Evolutionary conservation across 768 basidiomycete genomes (phyloP).

Genomic region (Punctularia strigosozonata): DNA sequence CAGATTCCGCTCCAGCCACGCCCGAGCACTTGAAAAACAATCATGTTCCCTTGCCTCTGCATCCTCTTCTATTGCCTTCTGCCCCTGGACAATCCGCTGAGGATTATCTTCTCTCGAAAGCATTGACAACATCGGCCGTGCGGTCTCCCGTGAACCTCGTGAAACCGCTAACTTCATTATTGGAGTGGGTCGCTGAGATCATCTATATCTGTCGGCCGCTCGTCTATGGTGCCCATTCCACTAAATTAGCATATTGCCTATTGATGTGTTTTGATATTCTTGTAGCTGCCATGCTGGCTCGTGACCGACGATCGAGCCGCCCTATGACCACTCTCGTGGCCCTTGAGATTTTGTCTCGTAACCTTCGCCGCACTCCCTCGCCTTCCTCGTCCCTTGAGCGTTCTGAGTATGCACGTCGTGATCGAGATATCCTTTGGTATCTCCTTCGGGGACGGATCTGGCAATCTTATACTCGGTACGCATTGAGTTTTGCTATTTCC

Average conservation of each 20-base stretch:
- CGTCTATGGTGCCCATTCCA: constrained; percentile 44
- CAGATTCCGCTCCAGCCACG: constrained; percentile 44
- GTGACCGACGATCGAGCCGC: constrained; percentile 34
- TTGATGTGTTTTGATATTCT: constrained; percentile 1
- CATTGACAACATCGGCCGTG: constrained; percentile 60
- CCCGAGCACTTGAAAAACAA: constrained; percentile 81
- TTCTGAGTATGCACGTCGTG: constrained; percentile 70
- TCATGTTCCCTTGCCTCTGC: constrained; percentile 50
- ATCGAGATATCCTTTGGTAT: constrained; percentile 77
- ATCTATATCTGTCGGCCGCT: constrained; percentile 66
- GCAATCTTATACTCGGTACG: constrained; percentile 64
- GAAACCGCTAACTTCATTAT: constrained; percentile 43
- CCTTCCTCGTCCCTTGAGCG: constrained; percentile 55
- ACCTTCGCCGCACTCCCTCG: constrained; percentile 56
- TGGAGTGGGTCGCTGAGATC: constrained; percentile 66
- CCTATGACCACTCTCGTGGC: constrained; percentile 54
- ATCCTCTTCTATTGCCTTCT: constrained; percentile 44
- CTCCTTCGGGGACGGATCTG: constrained; percentile 80
- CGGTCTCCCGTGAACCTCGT: constrained; percentile 61
- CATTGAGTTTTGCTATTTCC: constrained; percentile 4
- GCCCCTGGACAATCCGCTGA: constrained; percentile 49
- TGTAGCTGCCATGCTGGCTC: constrained; percentile 27
- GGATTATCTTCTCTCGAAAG: constrained; percentile 76
- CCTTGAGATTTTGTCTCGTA: constrained; percentile 66
- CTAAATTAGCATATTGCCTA: neutral